Base-by-base conservation (phyloP, 2,329 filamentous ascomycete species). In the Paraphaeosphaeria minitans region DNA sequence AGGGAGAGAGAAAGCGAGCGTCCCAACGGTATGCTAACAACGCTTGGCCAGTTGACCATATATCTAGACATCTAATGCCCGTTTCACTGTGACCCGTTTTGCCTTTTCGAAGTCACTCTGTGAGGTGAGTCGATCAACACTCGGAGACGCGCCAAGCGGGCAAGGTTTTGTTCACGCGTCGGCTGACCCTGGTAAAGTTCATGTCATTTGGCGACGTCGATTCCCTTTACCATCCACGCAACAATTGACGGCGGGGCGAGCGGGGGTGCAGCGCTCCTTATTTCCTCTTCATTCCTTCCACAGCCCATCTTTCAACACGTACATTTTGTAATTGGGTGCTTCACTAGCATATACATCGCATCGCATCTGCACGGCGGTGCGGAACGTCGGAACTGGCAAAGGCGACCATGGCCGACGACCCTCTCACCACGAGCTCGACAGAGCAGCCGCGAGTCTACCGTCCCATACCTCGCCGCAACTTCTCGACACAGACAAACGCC, bases 401-500 rank as follows among this genome's bases (percentile, higher is more conserved):
- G 57, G 29, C 50, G 22, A 59, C 24, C 50, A 75, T 72, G 70
- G 72, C 67, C 52, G 72, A 73, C 49, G 66, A 74, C 62, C 57
- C 66, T 60, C 67, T 65, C 51, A 51, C 58, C 35, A 61, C 58
- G 29, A 62, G 65, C 47, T 62, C 70, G 43, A 56, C 59, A 42
- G 67, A 66, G 57, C 60, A 61, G 46, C 64, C 65, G 56, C 75
- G 74, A 58, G 74, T 78, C 41, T 66, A 77, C 60, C 73, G 75
- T 31, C 77, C 77, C n/a, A 69, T 75, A 9, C 75, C 76, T 10
- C 75, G 75, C 35, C 75, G 76, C 41, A 72, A 69, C 42, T 77
- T 77, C 61, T 55, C 62, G 8, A 59, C 57, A 41, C 64, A 61
- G 53, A 54, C 58, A 13, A 64, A 70, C 48, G 63, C 70, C 3